phyloP scores from a whole-genome alignment of 768 basidiomycete genomes.

The Filobasidium wieringae region DNA sequence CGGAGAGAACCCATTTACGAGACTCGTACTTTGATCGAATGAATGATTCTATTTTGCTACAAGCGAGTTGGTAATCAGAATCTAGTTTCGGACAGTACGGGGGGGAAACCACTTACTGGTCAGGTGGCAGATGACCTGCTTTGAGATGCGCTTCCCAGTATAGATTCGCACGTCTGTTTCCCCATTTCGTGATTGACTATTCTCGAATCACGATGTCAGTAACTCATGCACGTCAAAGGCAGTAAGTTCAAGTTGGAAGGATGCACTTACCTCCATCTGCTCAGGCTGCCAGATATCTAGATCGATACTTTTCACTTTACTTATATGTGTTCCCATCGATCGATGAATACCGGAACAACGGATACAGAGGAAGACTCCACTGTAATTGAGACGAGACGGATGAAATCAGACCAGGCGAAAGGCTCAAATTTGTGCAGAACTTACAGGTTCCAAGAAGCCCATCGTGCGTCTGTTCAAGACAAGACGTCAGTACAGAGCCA shows the following conservation, averaged over 20 bases:
- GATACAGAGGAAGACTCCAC: slow-evolving; percentile 89
- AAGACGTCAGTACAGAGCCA: too few species aligned
- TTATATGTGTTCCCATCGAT: slow-evolving; percentile 96
- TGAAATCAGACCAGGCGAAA: neutral
- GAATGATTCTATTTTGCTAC: slow-evolving; percentile 93
- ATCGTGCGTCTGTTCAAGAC: slow-evolving; percentile 54
- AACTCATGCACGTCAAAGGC: slow-evolving; percentile 17
- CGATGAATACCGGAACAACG: slow-evolving; percentile 95
- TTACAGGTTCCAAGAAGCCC: slow-evolving; percentile 96
- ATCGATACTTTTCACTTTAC: slow-evolving; percentile 89
- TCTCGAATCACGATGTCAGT: neutral
- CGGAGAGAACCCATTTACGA: slow-evolving; percentile 84
- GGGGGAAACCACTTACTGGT: slow-evolving; percentile 56
- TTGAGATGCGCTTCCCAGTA: slow-evolving; percentile 98
- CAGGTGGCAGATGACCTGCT: slow-evolving; percentile 77
- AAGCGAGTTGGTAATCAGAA: neutral
- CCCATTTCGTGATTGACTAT: slow-evolving; percentile 71
- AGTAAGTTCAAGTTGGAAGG: slow-evolving; percentile 39
- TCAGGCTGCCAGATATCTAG: slow-evolving; percentile 96
- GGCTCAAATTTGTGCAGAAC: slow-evolving; percentile 22
- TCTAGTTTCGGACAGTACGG: neutral
- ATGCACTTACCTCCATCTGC: slow-evolving; percentile 69
- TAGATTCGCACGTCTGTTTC: slow-evolving; percentile 77
- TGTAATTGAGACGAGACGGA: slow-evolving; percentile 29
- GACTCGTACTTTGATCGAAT: slow-evolving; percentile 95